phyloP scores from a whole-genome alignment of 306 rosid species.

The Quercus alba region DNA sequence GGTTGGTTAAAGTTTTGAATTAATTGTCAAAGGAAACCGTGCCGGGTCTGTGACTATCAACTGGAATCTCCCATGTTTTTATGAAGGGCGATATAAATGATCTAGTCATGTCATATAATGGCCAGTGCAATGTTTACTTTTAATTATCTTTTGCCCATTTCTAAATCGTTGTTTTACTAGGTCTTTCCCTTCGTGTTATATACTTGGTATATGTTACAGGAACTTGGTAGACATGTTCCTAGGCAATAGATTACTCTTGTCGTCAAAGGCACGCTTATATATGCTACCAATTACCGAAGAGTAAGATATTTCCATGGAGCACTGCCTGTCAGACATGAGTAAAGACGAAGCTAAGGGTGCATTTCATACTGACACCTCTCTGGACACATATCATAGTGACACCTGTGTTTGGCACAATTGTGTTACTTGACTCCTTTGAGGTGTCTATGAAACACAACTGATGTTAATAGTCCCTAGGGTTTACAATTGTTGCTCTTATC shows the following conservation, averaged over 20 bases:
- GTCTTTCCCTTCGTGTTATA: background rate
- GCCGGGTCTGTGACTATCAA: background rate
- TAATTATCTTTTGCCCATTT: background rate
- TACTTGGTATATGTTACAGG: background rate
- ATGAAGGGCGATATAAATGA: too few relatives aligned
- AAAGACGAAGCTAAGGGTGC: too few relatives aligned
- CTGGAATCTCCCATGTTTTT: background rate
- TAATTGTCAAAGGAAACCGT: background rate
- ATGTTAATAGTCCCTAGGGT: background rate
- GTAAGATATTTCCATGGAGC: background rate
- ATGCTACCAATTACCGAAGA: background rate
- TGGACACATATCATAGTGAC: background rate
- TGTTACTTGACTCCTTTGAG: background rate
- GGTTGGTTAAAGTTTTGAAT: background rate
- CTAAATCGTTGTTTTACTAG: background rate
- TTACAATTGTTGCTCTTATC: background rate
- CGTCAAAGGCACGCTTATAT: background rate
- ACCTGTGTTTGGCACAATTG: background rate
- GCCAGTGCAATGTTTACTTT: background rate
- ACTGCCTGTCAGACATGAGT: background rate
- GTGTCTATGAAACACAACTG: background rate
- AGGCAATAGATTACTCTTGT: background rate
- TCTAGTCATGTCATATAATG: background rate
- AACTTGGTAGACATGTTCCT: background rate
- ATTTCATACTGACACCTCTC: background rate